Conservation (phyloP, 2,329 filamentous ascomycete species). For the Colletotrichum brevisporum region DNA sequence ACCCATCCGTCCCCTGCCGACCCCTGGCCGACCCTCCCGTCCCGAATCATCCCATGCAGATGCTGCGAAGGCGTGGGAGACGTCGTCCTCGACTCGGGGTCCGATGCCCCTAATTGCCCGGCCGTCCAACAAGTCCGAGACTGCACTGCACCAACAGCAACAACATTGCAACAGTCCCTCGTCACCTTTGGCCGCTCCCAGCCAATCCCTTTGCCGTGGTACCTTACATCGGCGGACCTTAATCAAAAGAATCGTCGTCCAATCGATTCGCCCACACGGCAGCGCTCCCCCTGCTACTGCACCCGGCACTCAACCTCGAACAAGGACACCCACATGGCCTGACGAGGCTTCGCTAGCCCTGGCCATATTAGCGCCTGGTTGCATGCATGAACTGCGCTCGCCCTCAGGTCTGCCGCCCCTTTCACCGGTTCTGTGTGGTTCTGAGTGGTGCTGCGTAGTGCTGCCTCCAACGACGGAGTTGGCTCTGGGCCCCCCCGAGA, state of each 20-base stretch:
- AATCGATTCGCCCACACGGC: conserved; percentile 36
- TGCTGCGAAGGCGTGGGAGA: background rate
- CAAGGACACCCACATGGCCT: conserved; percentile 41
- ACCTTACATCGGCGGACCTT: conserved; percentile 35
- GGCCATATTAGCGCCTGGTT: conserved; percentile 21
- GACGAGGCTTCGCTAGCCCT: conserved; percentile 35
- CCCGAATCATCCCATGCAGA: conserved; percentile 5
- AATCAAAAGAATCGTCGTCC: conserved; percentile 31
- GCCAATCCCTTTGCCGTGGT: conserved; percentile 32
- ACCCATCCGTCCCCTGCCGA: background rate
- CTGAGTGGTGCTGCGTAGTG: background rate
- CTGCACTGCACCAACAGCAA: conserved; percentile 11
- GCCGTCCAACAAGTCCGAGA: conserved; percentile 13
- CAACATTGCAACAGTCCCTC: conserved; percentile 19
- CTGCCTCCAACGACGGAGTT: conserved; percentile 5
- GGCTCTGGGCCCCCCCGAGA: background rate
- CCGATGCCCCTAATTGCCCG: conserved; percentile 8
- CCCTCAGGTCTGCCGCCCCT: background rate
- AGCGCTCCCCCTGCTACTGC: conserved; percentile 21
- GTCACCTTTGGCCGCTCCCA: conserved; percentile 11
- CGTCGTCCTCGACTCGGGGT: background rate
- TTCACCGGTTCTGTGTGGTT: background rate
- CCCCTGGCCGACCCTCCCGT: background rate
- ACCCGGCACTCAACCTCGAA: conserved; percentile 42
- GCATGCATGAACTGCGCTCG: conserved; percentile 22